These are phyloP conservation scores for Striga asiatica DNA, from an alignment of 257 asterid species.

Conservation along the genomic window DNA sequence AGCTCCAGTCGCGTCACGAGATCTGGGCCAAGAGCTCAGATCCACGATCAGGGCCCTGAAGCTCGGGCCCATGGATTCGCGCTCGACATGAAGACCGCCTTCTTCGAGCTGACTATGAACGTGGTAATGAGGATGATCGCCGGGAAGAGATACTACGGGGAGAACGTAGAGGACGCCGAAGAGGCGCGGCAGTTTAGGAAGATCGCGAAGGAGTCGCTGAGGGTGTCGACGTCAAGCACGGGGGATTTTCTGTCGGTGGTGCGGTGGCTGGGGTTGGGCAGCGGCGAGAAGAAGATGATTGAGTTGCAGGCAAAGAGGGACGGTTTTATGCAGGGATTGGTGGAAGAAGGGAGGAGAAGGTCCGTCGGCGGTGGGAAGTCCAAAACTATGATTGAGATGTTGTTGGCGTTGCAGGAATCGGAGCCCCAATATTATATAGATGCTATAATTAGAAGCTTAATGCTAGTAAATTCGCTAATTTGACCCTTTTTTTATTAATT, in stretches of 20 bases:
- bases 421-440: conserved; percentile 25
- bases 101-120: conserved; percentile 14
- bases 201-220: conserved; percentile 23
- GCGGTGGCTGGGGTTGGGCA: conserved; percentile 23
- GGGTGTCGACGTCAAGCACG: conserved; percentile 22
- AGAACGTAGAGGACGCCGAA: not conserved
- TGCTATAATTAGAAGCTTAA: conserved; percentile 22
- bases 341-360: not conserved
- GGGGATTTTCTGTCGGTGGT: conserved; percentile 26
- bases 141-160: too few relatives aligned
- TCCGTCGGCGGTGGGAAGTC: not conserved
- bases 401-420: conserved; percentile 18
- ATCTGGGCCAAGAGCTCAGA: conserved; percentile 20
- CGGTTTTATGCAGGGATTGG: conserved; percentile 18
- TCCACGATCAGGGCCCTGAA: not conserved
- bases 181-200: conserved; percentile 18
- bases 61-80: too few relatives aligned
- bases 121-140: conserved; percentile 23
- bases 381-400: conserved; percentile 10
- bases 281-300: conserved; percentile 16
- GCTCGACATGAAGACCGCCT: conserved; percentile 10
- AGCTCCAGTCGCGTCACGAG: conserved; percentile 4
- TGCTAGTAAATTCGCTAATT: too few relatives aligned
- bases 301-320: conserved; percentile 25
- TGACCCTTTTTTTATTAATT: too few relatives aligned